Evolutionary conservation across 169 alveolate species (phyloP), one percentile per base, ranked within the genome.

Genomic region (Toxoplasma gondii): DNA sequence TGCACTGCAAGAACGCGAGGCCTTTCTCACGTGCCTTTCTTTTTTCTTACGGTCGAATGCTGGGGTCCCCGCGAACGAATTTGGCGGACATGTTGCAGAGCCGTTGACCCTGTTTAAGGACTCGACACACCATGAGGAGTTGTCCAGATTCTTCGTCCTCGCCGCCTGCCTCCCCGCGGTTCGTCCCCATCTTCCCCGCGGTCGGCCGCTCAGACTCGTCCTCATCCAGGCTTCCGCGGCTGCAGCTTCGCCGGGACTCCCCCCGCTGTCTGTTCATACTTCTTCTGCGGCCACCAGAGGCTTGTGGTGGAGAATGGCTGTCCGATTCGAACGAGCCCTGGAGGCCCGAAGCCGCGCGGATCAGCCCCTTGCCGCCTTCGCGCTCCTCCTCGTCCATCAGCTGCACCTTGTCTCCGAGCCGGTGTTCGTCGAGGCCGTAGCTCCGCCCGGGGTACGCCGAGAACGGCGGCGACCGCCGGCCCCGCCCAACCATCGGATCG

Each of bases 31-130:
- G 58, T 17, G 58, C 1, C 16, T 49, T 5, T 49, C 58, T 49
- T 49, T 49, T 49, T 17, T 83, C 97, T 36, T 88, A 92, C 95
- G 93, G 92, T 92, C 96, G 94, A 70, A 88, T 90, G 2, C 95
- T 67, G 29, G 82, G n/a, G 95, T 96, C 97, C 38, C 97, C 97
- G 70, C 93, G 92, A 34, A 95, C 54, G 58, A 94, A 96, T 45
- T 82, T 54, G 34, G 97, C 96, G 39, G 97, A 92, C 64, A 96
- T 96, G 91, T 83, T 96, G 95, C 97, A 96, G 38, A 96, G 93
- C 38, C 88, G 94, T 93, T 96, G 96, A 36, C 97, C 97, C 19
- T 97, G 95, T 88, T 96, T 96, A 39, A 95, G 93, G 74, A 96
- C 93, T 36, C 95, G 53, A 86, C 97, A 96, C 53, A 96, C 83